These are phyloP conservation scores for Diaporthe humulicola DNA, from an alignment of 2,329 filamentous ascomycete genomes.

Conservation along the genomic window DNA sequence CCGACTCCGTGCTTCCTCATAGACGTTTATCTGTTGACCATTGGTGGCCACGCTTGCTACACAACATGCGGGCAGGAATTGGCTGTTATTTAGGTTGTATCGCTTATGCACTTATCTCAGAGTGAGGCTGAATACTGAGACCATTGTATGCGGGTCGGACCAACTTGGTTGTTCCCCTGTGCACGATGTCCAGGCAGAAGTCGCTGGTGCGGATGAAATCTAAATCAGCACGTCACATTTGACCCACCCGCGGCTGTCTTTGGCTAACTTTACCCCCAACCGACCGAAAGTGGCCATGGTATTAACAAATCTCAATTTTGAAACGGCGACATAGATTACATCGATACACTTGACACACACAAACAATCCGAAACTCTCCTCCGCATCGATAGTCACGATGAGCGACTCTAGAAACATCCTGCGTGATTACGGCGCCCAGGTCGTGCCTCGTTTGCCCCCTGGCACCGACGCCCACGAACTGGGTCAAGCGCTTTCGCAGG, in stretches of 20 bases:
- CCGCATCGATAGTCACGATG: background rate
- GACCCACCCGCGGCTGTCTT: too few relatives aligned
- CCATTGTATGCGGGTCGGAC: too few relatives aligned
- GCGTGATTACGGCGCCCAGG: background rate
- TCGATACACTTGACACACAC: background rate
- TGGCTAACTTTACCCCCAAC: background rate
- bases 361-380: background rate
- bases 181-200: too few relatives aligned
- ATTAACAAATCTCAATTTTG: background rate
- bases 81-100: background rate
- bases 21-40: background rate
- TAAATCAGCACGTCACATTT: too few relatives aligned
- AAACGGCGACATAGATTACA: background rate
- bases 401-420: background rate
- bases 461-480: background rate
- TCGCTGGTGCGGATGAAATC: too few relatives aligned
- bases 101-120: background rate
- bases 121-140: background rate
- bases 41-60: background rate
- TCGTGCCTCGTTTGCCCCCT: background rate
- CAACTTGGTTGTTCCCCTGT: too few relatives aligned
- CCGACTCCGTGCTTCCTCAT: background rate
- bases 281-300: background rate
- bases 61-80: background rate
- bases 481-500: background rate